Base-by-base conservation (phyloP, 306 rosid genomes). In the Cajanus cajan region DNA sequence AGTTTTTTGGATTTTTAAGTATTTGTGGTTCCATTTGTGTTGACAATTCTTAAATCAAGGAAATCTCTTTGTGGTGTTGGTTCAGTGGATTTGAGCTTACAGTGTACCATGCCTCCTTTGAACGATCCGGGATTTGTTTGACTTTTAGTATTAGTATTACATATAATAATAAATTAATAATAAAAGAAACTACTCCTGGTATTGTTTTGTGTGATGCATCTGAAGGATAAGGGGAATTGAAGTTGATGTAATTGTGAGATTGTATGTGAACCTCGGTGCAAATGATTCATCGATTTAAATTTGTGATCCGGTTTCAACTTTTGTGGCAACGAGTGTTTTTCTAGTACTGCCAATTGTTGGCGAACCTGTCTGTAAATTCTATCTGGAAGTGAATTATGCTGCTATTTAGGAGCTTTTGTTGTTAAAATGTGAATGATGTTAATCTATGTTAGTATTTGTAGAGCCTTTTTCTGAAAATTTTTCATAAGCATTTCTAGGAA, bases 51-150 rank as follows among this genome's bases (percentile, higher is more conserved):
- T 55, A 31, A 74, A 79, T 75, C 15, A 52, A 28, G 45, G 22
- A 12, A 58, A 16, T 52, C 25, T 76, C 13, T 69, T 79, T 80
- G 22, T 70, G 68, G 25, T 37, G 40, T 4, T 24, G 58, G 7
- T 59, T 33, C 24, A 41, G 52, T 69, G 54, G 59, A 64, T 66
- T 79, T 19, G 37, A 78, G 57, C 63, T 68, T 48, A 9, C 41
- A 59, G 39, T 51, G 51, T 80, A 43, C 33, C 36, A 18, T 80
- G 66, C 74, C 75, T 75, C 48, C n/a, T 68, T 44, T 41, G 62
- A 61, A 59, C 73, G 83, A 68, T 45, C 69, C 8, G 18, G 18
- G 77, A 48, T 41, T 65, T 68, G 59, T 62, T 77, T 77, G 63
- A 57, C 68, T 12, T n/a, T 57, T 70, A 0, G 28, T 12, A 7